These are phyloP conservation scores for Boletus coccyginus DNA, from an alignment of 768 basidiomycete genomes.

Conservation along the genomic window DNA sequence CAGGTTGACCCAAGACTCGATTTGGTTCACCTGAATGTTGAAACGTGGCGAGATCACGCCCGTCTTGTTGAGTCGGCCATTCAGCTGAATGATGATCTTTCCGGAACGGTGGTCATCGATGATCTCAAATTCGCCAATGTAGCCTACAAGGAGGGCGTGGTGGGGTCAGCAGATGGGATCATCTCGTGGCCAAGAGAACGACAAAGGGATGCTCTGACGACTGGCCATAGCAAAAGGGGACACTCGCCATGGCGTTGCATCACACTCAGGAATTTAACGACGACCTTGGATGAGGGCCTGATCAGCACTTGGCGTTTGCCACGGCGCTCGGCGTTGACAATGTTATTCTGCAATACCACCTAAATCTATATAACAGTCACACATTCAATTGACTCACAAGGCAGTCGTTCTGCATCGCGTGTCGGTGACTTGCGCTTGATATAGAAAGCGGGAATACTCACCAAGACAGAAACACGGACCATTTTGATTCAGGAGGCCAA, in stretches of 20 bases:
- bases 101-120: slow-evolving; percentile 98
- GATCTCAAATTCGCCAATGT: slow-evolving; percentile 98
- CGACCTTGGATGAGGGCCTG: slow-evolving; percentile 95
- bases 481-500: slow-evolving; percentile 44
- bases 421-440: slow-evolving; percentile 1
- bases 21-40: slow-evolving; percentile 91
- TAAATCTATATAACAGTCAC: neutral
- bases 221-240: neutral
- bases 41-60: slow-evolving; percentile 99
- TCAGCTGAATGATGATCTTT: slow-evolving; percentile 98
- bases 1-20: slow-evolving; percentile 96
- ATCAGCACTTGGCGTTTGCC: slow-evolving; percentile 99
- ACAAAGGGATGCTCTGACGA: neutral
- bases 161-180: neutral
- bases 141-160: slow-evolving; percentile 50
- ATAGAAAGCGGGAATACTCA: slow-evolving; percentile 27
- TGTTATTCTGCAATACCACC: slow-evolving; percentile 71
- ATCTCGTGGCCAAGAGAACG: neutral
- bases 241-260: slow-evolving; percentile 97
- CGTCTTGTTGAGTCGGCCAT: slow-evolving; percentile 98
- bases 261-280: slow-evolving; percentile 95
- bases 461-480: slow-evolving; percentile 87
- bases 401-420: slow-evolving; percentile 53
- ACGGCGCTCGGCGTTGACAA: slow-evolving; percentile 98
- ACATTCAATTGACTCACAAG: slow-evolving; percentile 33